These are phyloP conservation scores for Cutaneotrichosporon cutaneum DNA, from an alignment of 1,284 basidiomycete genomes.

Conservation along the genomic window DNA sequence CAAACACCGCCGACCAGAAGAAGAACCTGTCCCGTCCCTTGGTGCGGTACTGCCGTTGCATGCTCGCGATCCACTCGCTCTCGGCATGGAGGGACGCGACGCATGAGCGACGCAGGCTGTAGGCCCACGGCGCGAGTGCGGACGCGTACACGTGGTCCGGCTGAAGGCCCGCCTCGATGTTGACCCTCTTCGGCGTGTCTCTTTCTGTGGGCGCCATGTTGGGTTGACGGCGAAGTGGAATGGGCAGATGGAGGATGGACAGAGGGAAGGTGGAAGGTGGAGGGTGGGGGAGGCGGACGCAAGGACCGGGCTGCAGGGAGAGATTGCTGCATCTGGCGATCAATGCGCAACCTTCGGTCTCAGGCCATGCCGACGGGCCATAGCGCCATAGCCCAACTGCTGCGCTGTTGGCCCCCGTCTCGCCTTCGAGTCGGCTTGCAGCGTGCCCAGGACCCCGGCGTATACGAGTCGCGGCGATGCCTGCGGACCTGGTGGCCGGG, in stretches of 20 bases:
- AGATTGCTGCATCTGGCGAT: neutral
- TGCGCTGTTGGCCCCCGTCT: neutral
- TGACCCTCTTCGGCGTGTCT: neutral
- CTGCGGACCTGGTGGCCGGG: no score
- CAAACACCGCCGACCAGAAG: conserved; percentile 82
- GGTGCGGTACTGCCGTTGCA: conserved; percentile 68
- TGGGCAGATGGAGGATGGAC: neutral
- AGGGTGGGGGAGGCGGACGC: neutral
- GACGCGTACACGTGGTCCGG: conserved; percentile 62
- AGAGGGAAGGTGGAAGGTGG: neutral
- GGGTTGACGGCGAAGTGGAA: neutral
- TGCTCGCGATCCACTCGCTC: conserved; percentile 63
- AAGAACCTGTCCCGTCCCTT: conserved; percentile 82
- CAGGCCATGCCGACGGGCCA: neutral
- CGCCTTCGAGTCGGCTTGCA: no score
- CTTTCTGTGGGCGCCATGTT: neutral
- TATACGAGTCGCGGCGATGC: no score
- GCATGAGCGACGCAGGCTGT: conserved; percentile 62
- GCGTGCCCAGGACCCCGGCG: no score
- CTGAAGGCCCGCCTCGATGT: conserved; percentile 47
- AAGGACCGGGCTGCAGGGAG: neutral
- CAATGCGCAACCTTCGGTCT: neutral
- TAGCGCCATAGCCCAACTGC: neutral
- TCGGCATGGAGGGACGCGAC: conserved; percentile 64
- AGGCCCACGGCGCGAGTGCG: conserved; percentile 67